Evolutionary conservation across 1,284 basidiomycete genomes (phyloP).

Genomic region (Termitomyces sp.): DNA sequence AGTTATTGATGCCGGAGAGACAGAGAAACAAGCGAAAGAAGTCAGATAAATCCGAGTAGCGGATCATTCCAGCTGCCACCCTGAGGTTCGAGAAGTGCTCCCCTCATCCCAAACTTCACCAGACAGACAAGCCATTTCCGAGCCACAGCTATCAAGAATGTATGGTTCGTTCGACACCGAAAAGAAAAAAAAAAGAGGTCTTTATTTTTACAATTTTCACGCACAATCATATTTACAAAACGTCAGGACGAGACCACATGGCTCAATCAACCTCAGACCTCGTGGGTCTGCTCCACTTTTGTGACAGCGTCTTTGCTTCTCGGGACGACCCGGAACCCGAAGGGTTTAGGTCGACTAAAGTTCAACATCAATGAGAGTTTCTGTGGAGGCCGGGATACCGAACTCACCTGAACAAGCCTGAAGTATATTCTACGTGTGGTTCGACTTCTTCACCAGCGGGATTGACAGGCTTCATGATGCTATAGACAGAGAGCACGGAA

Average conservation of each 20-base stretch:
- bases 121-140: no score
- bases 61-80: neutral
- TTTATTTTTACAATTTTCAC: neutral
- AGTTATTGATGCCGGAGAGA: neutral
- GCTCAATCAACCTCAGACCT: neutral
- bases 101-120: neutral
- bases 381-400: neutral
- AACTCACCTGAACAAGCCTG: slow-evolving; percentile 6
- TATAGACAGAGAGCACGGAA: slow-evolving; percentile 14
- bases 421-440: slow-evolving; percentile 8
- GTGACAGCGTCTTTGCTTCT: slow-evolving; percentile 1
- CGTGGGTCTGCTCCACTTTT: slow-evolving; percentile 7
- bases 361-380: neutral
- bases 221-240: neutral
- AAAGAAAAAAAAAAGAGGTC: neutral
- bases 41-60: neutral
- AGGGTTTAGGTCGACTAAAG: slow-evolving; percentile 10
- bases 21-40: neutral
- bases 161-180: no score
- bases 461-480: slow-evolving; percentile 11
- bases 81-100: neutral
- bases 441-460: slow-evolving; percentile 5
- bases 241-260: neutral
- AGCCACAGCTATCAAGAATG: no score
- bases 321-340: slow-evolving; percentile 6